Percentiles rank a stretch among this genome's conserved stretches.
Evolutionary conservation across 2,329 filamentous ascomycete species (phyloP).

Genomic region (Ophiosphaerella korrae): DNA sequence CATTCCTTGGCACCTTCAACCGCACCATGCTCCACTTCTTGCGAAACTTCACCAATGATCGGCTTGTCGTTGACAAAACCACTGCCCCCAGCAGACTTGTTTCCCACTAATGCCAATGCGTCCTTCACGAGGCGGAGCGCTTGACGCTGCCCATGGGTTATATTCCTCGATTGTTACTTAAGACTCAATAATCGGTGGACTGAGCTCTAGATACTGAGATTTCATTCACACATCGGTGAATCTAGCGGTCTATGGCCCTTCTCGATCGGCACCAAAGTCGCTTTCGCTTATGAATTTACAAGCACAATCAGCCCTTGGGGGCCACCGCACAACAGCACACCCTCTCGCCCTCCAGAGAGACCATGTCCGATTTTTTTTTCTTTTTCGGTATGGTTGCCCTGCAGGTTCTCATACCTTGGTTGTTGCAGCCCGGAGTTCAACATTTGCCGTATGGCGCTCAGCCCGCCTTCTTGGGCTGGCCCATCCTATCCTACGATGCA

Average conservation of each 20-base stretch:
- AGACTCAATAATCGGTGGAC: background rate
- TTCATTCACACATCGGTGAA: background rate
- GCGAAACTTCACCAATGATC: constrained; percentile 29
- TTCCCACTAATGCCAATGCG: background rate
- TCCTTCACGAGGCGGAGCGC: background rate
- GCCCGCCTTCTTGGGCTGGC: background rate
- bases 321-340: constrained; percentile 9
- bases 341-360: background rate
- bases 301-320: constrained; percentile 12
- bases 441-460: background rate
- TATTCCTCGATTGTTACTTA: background rate
- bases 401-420: too few relatives aligned
- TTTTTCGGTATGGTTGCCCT: constrained; percentile 9
- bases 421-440: background rate
- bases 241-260: background rate
- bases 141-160: background rate
- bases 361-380: constrained; percentile 9
- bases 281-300: constrained; percentile 10
- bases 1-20: constrained; percentile 18
- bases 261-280: background rate
- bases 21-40: constrained; percentile 21
- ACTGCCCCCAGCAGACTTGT: background rate
- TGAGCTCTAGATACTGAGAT: background rate
- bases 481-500: too few relatives aligned
- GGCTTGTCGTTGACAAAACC: background rate